phyloP scores from a whole-genome alignment of 2,329 filamentous ascomycete genomes.

The Arthrinium phaeospermum region DNA sequence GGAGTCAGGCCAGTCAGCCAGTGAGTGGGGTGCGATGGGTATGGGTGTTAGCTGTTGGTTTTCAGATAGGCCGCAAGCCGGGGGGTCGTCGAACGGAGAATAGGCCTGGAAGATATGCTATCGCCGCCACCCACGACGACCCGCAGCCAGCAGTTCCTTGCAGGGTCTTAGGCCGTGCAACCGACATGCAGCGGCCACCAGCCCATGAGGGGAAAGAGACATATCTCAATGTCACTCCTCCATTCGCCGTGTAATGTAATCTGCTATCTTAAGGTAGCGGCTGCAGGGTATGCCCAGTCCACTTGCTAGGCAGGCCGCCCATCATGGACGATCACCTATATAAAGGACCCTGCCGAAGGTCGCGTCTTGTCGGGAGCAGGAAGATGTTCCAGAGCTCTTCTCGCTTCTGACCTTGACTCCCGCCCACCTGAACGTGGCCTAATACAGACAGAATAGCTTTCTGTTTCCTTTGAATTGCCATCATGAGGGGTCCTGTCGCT shows the following conservation, averaged over 20 bases:
- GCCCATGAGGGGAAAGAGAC: neutral
- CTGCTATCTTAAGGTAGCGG: neutral
- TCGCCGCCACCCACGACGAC: conserved; percentile 4
- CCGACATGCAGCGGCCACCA: neutral
- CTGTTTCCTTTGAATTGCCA: neutral
- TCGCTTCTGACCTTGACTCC: conserved; percentile 13
- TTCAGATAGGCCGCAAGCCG: neutral
- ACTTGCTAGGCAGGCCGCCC: neutral
- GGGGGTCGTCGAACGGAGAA: neutral
- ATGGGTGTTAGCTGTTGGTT: neutral
- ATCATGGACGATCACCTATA: neutral
- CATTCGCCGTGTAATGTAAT: neutral
- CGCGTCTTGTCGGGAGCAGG: too few relatives aligned
- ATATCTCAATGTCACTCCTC: neutral
- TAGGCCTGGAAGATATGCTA: neutral
- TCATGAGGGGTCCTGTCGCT: conserved; percentile 2
- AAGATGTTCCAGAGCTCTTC: neutral
- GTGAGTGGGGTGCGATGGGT: too few relatives aligned
- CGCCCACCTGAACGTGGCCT: neutral
- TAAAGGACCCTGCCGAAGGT: neutral
- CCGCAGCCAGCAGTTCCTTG: conserved; percentile 2
- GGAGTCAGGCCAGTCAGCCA: neutral
- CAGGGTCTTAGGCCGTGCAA: neutral
- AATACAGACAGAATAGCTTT: neutral
- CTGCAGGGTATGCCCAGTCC: neutral